A percentile compares a stretch with the other conserved stretches of the same genome.
Evolutionary conservation across 1,139 yeast species (phyloP).

Genomic region (Magnusiomyces suaveolens): DNA sequence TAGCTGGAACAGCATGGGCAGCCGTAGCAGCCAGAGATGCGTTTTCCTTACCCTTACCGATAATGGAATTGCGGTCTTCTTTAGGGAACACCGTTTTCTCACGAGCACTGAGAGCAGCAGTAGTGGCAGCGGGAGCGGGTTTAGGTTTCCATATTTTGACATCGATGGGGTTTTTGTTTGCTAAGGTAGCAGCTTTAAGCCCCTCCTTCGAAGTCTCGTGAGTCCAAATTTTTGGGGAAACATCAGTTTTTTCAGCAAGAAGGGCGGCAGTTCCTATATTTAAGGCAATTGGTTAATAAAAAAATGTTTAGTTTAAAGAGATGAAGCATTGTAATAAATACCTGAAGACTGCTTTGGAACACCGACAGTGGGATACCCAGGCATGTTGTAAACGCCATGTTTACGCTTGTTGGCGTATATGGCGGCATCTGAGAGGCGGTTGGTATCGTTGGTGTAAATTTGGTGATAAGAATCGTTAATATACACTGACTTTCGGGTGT

Average conservation of each 20-base stretch:
- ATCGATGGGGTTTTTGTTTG: constrained; percentile 24
- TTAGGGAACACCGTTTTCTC: constrained; percentile 19
- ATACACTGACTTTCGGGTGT: constrained; percentile 9
- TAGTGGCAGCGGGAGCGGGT: constrained; percentile 32
- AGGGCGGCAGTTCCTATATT: constrained; percentile 32
- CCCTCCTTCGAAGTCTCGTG: constrained; percentile 29
- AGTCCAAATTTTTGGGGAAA: constrained; percentile 32
- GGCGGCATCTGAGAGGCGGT: constrained; percentile 34
- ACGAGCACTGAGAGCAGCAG: constrained; percentile 44
- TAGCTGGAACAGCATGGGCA: constrained; percentile 28
- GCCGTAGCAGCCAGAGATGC: constrained; percentile 27
- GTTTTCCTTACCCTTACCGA: constrained; percentile 12
- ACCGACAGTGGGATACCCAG: constrained; percentile 61
- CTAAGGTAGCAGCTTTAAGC: constrained; percentile 33
- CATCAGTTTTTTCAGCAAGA: constrained; percentile 30
- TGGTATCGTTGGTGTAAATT: constrained; percentile 13
- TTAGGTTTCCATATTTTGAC: constrained; percentile 31
- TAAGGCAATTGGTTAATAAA: no score
- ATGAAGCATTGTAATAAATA: constrained; percentile 3
- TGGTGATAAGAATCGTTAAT: constrained; percentile 12
- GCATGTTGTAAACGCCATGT: constrained; percentile 64
- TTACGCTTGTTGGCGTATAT: constrained; percentile 66
- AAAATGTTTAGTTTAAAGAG: no score
- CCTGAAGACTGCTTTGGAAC: constrained; percentile 37
- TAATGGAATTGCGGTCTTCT: constrained; percentile 14